These are phyloP conservation scores for Microstegium vimineum DNA, from an alignment of 176 grass and related monocot genomes.

Conservation along the genomic window DNA sequence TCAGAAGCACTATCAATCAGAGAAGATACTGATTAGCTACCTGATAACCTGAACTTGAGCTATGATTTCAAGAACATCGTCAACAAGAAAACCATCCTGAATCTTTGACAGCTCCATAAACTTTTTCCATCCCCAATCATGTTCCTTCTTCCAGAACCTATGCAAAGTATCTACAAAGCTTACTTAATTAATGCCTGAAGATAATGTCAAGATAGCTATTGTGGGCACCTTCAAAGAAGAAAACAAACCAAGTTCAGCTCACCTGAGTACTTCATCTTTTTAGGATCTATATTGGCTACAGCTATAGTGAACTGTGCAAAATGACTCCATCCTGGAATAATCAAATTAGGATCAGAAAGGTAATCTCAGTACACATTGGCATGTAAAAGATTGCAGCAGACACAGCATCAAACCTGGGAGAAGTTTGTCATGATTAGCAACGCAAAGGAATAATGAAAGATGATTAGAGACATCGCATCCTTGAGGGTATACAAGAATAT, in stretches of 20 bases:
- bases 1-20: conserved; percentile 23
- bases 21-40: conserved; percentile 37
- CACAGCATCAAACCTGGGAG: conserved; percentile 76
- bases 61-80: conserved; percentile 90
- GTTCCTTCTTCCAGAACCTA: conserved; percentile 99
- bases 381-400: conserved; percentile 14
- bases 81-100: conserved; percentile 87
- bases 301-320: conserved; percentile 99
- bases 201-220: not conserved
- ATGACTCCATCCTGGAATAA: conserved; percentile 85
- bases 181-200: conserved; percentile 40
- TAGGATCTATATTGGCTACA: conserved; percentile 93
- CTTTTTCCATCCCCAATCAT: conserved; percentile 99
- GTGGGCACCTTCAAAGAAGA: conserved; percentile 18
- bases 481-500: conserved; percentile 97
- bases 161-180: conserved; percentile 92
- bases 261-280: conserved; percentile 99
- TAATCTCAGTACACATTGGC: not conserved
- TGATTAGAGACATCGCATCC: conserved; percentile 98
- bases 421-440: conserved; percentile 95
- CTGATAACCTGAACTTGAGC: conserved; percentile 99
- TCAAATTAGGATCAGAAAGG: conserved; percentile 15
- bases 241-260: conserved; percentile 36
- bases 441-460: conserved; percentile 91
- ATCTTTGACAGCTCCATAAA: conserved; percentile 99